Conservation (phyloP, 2,329 filamentous ascomycete genomes). For the Colletotrichum gigasporum region DNA sequence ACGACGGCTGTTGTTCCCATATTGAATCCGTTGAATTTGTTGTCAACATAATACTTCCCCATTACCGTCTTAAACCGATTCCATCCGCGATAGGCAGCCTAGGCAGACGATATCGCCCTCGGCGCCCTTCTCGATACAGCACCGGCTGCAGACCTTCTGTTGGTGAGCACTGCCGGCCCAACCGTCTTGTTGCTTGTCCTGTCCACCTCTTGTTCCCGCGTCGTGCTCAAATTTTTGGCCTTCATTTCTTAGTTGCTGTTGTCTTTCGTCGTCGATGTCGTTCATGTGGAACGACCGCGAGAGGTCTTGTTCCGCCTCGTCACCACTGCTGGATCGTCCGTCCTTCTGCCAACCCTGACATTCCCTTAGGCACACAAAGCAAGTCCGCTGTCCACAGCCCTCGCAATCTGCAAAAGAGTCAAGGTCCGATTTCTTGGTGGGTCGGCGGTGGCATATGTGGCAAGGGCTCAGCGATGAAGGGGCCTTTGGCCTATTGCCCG, state of each 20-base stretch:
- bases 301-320: slow-evolving; percentile 35
- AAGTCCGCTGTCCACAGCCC: slow-evolving; percentile 69
- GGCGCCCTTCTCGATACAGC: slow-evolving; percentile 71
- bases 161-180: slow-evolving; percentile 56
- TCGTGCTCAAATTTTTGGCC: too few relatives aligned
- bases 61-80: slow-evolving; percentile 42
- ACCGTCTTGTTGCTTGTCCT: slow-evolving; percentile 34
- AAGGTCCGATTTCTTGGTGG: slow-evolving; percentile 71
- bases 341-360: slow-evolving; percentile 60
- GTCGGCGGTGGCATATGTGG: slow-evolving; percentile 73
- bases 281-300: slow-evolving; percentile 60
- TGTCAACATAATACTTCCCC: background rate
- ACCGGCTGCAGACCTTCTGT: slow-evolving; percentile 71
- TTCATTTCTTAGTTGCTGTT: slow-evolving; percentile 19
- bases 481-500: slow-evolving; percentile 20
- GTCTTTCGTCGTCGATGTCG: slow-evolving; percentile 51
- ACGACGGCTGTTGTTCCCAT: background rate
- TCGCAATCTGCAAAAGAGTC: slow-evolving; percentile 73
- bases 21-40: slow-evolving; percentile 7
- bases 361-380: slow-evolving; percentile 74
- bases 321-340: slow-evolving; percentile 31
- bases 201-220: background rate
- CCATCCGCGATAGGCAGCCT: slow-evolving; percentile 64
- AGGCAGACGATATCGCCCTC: slow-evolving; percentile 75
- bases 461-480: slow-evolving; percentile 60